Percentiles rank a stretch among this genome's conserved stretches.
phyloP scores from a whole-genome alignment of 805 yeast species.

The Candida hispaniensis region DNA sequence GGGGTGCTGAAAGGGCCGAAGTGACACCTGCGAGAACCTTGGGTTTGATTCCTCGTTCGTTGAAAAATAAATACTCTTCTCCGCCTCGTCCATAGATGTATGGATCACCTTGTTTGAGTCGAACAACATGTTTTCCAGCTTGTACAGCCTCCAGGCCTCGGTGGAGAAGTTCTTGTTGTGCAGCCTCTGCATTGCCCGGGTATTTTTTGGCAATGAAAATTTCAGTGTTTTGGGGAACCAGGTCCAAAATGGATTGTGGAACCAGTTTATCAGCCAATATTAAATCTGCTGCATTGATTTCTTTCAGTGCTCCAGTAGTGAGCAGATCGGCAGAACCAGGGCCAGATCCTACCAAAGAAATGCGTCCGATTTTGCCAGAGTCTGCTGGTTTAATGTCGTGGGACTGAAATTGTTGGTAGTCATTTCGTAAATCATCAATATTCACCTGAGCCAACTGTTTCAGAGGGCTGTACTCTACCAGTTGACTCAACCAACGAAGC shows the following conservation, averaged over 20 bases:
- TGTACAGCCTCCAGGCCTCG: constrained; percentile 56
- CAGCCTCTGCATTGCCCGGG: constrained; percentile 93
- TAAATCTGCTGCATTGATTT: constrained; percentile 71
- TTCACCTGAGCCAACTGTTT: constrained; percentile 48
- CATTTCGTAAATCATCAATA: constrained; percentile 44
- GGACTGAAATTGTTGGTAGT: constrained; percentile 28
- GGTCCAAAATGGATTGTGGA: constrained; percentile 72
- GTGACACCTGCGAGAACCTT: constrained; percentile 78
- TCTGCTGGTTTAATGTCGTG: constrained; percentile 11
- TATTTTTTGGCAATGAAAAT: constrained; percentile 83
- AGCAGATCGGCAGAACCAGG: constrained; percentile 80
- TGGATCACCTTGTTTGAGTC: constrained; percentile 95
- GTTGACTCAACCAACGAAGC: constrained; percentile 76
- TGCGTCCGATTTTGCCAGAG: constrained; percentile 38
- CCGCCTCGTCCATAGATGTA: constrained; percentile 95
- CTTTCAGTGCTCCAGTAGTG: constrained; percentile 75
- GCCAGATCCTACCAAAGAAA: constrained; percentile 86
- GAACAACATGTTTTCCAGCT: constrained; percentile 66
- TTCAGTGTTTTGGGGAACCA: constrained; percentile 68
- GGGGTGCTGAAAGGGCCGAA: constrained; percentile 82
- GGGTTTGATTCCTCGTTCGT: constrained; percentile 57
- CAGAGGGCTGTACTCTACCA: constrained; percentile 84
- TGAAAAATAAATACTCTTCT: constrained; percentile 70
- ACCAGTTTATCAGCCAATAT: constrained; percentile 86
- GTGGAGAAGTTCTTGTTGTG: constrained; percentile 74